Evolutionary conservation across 2,329 filamentous ascomycete species (phyloP), one percentile per base, ranked within the genome.

Genomic region (Penicillium vulpinum): DNA sequence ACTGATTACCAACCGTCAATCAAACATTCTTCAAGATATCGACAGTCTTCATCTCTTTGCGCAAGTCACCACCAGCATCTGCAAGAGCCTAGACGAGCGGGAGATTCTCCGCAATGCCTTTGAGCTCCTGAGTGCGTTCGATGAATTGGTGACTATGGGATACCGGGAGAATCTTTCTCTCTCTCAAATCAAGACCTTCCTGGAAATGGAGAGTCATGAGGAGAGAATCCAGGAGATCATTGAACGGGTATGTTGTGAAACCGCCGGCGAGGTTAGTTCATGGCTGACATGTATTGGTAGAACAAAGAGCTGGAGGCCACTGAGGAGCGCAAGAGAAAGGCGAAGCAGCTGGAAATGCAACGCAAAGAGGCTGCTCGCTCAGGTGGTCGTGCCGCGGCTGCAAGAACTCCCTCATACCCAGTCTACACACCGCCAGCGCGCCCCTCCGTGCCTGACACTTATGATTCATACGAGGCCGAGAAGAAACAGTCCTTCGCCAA

Each of bases 171-270:
- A 99, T 77, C 80, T 99, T 66, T 95, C 93, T 24, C 85, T 99
- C 69, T 91, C 88, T 77, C 95, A 99, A 79, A 99, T 99, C 81
- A 97, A 95, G 84, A 97, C 94, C 2, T 99, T 99, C 82, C 78
- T 99, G 66, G 95, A 97, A 73, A 99, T 99, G 94, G 94, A 99
- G 77, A 94, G 89, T 77, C 94, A 99, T 71, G 95, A 99, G 78
- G 94, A 99, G 83, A 88, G 94, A 73, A 97, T 99, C 67, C 94
- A 99, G 77, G 94, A 97, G 73, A 99, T 97, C 62, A 97, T 97
- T 72, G 91, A 92, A 61, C 84, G 91, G 74, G 90, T 93, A 85
- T 61, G 49, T 61, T 46, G 55, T 39, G 41, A 38, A 54, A 69
- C 76, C 39, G 75, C 45, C 28, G 33, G 21, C 33, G 43, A n/a